These are phyloP conservation scores for Skeletonema costatum DNA, from an alignment of 108 stramenopile genomes.

Conservation along the genomic window DNA sequence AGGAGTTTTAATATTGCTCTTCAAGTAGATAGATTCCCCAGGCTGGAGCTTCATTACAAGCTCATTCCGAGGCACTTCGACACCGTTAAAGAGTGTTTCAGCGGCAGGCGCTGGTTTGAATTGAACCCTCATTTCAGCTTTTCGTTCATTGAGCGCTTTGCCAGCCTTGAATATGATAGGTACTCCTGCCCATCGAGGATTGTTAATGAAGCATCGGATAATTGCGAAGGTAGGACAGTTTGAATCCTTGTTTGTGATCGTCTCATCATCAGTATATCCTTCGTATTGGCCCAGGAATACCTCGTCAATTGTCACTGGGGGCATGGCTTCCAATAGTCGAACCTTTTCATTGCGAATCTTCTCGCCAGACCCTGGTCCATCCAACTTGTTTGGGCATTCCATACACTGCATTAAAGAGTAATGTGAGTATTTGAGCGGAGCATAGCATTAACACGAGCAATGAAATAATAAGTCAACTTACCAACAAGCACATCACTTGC, in stretches of 20 bases:
- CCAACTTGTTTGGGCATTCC: constrained; percentile 79
- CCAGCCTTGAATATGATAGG: constrained; percentile 98
- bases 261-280: constrained; percentile 87
- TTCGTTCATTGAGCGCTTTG: constrained; percentile 95
- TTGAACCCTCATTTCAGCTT: constrained; percentile 96
- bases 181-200: constrained; percentile 96
- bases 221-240: constrained; percentile 94
- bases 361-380: constrained; percentile 75
- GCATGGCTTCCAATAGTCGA: constrained; percentile 83
- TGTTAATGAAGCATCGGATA: constrained; percentile 86
- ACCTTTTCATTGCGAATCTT: constrained; percentile 96
- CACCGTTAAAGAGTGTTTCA: constrained; percentile 62
- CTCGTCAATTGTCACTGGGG: constrained; percentile 79
- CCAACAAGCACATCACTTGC: constrained; percentile 86
- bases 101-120: constrained; percentile 89
- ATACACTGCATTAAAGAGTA: constrained; percentile 39
- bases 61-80: constrained; percentile 86
- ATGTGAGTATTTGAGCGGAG: background rate
- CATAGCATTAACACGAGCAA: background rate
- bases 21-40: constrained; percentile 92
- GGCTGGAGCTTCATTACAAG: constrained; percentile 95
- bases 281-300: constrained; percentile 95
- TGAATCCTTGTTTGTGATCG: constrained; percentile 87
- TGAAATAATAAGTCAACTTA: background rate
- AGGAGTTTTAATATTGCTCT: constrained; percentile 96